Conservation (phyloP, 352 stramenopile genomes). For the Phytopythium aichiense region DNA sequence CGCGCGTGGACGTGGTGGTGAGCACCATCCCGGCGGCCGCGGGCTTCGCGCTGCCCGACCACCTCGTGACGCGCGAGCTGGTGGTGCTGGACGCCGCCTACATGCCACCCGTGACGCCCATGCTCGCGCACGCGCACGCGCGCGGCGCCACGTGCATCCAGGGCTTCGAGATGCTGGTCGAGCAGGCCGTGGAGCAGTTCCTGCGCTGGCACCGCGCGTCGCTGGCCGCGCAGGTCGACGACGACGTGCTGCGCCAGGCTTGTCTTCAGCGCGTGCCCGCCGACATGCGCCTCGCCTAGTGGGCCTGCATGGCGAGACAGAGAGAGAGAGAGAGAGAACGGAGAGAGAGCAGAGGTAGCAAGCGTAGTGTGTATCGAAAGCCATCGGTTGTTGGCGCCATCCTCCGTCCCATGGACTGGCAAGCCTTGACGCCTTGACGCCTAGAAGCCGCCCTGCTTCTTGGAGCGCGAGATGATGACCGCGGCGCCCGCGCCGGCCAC, state of each 20-base stretch:
- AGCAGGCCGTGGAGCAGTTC: constrained; percentile 97
- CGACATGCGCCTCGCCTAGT: constrained; percentile 49
- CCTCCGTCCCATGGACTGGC: no score
- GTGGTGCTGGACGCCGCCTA: constrained; percentile 98
- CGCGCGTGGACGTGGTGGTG: constrained; percentile 89
- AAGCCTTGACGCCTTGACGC: no score
- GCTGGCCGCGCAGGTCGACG: constrained; percentile 32
- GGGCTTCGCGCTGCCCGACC: constrained; percentile 70
- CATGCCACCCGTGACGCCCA: constrained; percentile 93
- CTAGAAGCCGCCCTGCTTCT: constrained; percentile 18
- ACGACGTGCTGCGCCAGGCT: constrained; percentile 52
- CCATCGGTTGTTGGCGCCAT: no score
- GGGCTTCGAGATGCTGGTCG: constrained; percentile 98
- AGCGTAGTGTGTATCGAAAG: no score
- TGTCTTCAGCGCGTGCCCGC: constrained; percentile 49
- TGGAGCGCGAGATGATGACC: constrained; percentile 37
- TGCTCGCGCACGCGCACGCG: constrained; percentile 87
- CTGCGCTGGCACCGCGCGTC: constrained; percentile 88
- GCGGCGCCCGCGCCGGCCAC: constrained; percentile 41
- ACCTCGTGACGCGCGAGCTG: constrained; percentile 47
- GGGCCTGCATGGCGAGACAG: no score
- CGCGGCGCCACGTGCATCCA: constrained; percentile 90
- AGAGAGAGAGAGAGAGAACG: background rate
- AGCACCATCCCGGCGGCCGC: constrained; percentile 94
- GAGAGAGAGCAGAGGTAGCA: no score